phyloP scores from a whole-genome alignment of 2,329 filamentous ascomycete species.

The Tolypocladium capitatum region DNA sequence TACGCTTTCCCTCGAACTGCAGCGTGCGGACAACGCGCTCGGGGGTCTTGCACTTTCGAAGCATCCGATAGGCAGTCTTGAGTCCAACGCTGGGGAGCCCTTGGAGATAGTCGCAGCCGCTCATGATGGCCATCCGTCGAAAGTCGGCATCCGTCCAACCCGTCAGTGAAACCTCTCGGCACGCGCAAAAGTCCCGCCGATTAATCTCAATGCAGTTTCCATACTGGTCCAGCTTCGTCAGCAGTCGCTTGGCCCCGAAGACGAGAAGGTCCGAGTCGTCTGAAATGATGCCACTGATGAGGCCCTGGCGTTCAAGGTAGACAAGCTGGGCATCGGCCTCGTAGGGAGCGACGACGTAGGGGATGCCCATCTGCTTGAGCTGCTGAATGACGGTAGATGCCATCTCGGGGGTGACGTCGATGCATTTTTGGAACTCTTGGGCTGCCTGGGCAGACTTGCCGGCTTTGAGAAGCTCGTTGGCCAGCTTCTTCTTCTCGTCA shows the following conservation, averaged over 20 bases:
- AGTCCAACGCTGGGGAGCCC: constrained; percentile 76
- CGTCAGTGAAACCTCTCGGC: constrained; percentile 74
- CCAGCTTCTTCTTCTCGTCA: constrained; percentile 61
- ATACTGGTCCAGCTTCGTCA: constrained; percentile 91
- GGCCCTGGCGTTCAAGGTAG: constrained; percentile 76
- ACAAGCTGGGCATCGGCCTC: constrained; percentile 96
- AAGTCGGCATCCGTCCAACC: constrained; percentile 92
- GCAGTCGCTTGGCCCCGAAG: constrained; percentile 77
- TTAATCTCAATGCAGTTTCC: constrained; percentile 89
- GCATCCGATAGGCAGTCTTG: constrained; percentile 83
- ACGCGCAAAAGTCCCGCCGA: constrained; percentile 75
- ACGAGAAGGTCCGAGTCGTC: constrained; percentile 95
- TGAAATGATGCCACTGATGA: constrained; percentile 79
- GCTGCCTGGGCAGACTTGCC: constrained; percentile 73
- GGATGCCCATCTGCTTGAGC: constrained; percentile 63
- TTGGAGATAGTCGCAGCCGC: constrained; percentile 89
- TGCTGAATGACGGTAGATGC: constrained; percentile 83
- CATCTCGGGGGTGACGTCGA: constrained; percentile 95
- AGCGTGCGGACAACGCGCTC: constrained; percentile 72
- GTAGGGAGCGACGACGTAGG: constrained; percentile 90
- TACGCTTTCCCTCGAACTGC: constrained; percentile 78
- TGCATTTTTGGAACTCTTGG: constrained; percentile 80
- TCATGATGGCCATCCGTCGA: constrained; percentile 88
- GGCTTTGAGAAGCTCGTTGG: constrained; percentile 66
- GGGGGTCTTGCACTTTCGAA: constrained; percentile 79